Evolutionary conservation across 1,284 basidiomycete species (phyloP), one percentile per base, ranked within the genome.

Genomic region (Malassezia furfur): DNA sequence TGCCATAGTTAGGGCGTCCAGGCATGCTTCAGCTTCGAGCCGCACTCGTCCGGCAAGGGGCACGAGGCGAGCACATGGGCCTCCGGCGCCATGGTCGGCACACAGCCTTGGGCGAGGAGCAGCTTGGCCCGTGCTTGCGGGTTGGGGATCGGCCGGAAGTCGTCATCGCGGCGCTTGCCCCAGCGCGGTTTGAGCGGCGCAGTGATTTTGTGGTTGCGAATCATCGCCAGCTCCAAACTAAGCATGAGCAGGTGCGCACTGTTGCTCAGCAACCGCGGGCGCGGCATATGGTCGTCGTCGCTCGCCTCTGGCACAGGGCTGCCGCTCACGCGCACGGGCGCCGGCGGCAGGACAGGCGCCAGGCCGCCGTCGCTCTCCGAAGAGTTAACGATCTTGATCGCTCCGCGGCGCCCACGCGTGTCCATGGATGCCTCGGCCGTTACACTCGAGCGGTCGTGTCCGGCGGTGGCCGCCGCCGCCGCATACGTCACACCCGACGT

Each of bases 161-260:
- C 66, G 46, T 68, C 62, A 11, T 65, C 66, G 0, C 67, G 55
- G 21, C 64, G 63, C 44, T 64, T 66, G 45, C 67, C 67, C 70
- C 68, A 72, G 5, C 70, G 54, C 5, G 68, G 67, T 48, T 70
- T 72, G 44, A 74, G 54, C 3, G 70, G 71, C 14, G 65, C 63
- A n/a, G 63, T 64, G 43, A 74, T 72, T 59, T 74, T 74, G 31
- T 65, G 54, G 38, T 66, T 67, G 37, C 66, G 63, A 52, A 74
- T 74, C 72, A 74, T 74, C 36, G 69, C 68, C 25, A 74, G 51
- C 50, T 74, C 72, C 21, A 71, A 51, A 35, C 63, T 66, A 15
- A 74, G 65, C 68, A 72, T 74, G 37, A 71, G 63, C 37, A 74
- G 57, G 47, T 74, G 72, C 28, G 67, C 63, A 9, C 65, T 60